Conservation (phyloP, 2,329 filamentous ascomycete species). For the Diplodia intermedia region DNA sequence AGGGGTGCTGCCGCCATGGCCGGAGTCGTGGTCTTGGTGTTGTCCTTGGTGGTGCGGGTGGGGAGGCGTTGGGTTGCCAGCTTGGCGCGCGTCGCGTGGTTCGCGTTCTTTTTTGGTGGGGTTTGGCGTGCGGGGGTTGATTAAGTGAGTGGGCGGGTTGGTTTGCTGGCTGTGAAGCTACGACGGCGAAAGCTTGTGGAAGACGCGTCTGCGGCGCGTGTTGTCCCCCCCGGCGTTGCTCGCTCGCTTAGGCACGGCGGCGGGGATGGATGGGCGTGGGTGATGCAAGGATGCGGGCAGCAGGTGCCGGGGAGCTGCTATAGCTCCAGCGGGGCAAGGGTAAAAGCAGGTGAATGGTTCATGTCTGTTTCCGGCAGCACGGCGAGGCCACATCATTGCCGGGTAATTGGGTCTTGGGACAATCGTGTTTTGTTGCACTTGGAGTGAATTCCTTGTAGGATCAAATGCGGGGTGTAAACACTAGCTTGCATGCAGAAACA, state of each 20-base stretch:
- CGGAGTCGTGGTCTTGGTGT: slow-evolving; percentile 32
- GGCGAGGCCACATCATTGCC: background rate
- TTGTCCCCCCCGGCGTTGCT: background rate
- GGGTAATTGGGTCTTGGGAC: background rate
- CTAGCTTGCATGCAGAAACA: background rate
- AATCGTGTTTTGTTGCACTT: background rate
- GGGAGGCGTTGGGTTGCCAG: slow-evolving; percentile 31
- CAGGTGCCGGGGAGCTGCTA: slow-evolving; percentile 29
- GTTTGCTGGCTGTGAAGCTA: background rate
- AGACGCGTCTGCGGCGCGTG: slow-evolving; percentile 31
- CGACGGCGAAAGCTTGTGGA: slow-evolving; percentile 12
- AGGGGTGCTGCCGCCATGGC: slow-evolving; percentile 26
- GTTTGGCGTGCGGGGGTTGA: too few species aligned
- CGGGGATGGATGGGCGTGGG: slow-evolving; percentile 12
- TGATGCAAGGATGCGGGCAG: slow-evolving; percentile 23
- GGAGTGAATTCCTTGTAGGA: background rate
- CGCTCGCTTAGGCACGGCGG: slow-evolving; percentile 28
- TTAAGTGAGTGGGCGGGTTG: background rate
- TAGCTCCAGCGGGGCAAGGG: slow-evolving; percentile 28
- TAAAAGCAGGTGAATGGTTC: background rate
- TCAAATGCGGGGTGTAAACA: background rate
- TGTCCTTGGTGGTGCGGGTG: slow-evolving; percentile 21
- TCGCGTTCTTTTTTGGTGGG: background rate
- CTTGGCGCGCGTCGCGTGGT: background rate
- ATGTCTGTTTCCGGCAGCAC: background rate